phyloP scores from a whole-genome alignment of 768 basidiomycete species.

The Serendipita sp. region DNA sequence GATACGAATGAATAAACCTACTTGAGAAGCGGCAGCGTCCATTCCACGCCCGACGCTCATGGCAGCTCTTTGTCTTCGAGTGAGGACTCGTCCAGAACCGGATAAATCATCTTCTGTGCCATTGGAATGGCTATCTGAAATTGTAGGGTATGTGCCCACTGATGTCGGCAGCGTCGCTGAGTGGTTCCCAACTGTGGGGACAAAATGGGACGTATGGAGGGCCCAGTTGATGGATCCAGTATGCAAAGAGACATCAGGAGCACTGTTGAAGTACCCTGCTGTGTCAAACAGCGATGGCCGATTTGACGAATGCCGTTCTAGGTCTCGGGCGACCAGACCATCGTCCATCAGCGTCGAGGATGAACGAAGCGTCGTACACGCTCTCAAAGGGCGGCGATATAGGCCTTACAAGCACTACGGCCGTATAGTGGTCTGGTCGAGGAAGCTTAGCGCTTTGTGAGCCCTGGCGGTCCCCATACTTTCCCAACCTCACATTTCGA shows the following conservation, averaged over 20 bases:
- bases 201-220: not conserved
- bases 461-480: too few relatives aligned
- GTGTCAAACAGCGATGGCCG: not conserved
- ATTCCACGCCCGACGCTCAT: not conserved
- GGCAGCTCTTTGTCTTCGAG: not conserved
- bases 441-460: too few relatives aligned
- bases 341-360: not conserved
- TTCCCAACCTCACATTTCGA: too few relatives aligned
- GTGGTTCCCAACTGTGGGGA: not conserved
- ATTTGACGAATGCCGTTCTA: not conserved
- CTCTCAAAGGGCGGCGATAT: too few relatives aligned
- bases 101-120: not conserved
- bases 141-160: not conserved
- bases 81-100: not conserved
- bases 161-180: not conserved
- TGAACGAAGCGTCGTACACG: not conserved
- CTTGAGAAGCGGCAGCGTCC: not conserved
- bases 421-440: too few relatives aligned
- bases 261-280: not conserved
- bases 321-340: not conserved
- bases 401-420: too few relatives aligned
- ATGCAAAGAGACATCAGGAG: not conserved
- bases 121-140: not conserved
- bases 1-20: not conserved
- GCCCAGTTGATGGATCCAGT: not conserved